phyloP scores from a whole-genome alignment of 225 moss, liverwort and hornwort genomes.

The Sphagnum tenellum region DNA sequence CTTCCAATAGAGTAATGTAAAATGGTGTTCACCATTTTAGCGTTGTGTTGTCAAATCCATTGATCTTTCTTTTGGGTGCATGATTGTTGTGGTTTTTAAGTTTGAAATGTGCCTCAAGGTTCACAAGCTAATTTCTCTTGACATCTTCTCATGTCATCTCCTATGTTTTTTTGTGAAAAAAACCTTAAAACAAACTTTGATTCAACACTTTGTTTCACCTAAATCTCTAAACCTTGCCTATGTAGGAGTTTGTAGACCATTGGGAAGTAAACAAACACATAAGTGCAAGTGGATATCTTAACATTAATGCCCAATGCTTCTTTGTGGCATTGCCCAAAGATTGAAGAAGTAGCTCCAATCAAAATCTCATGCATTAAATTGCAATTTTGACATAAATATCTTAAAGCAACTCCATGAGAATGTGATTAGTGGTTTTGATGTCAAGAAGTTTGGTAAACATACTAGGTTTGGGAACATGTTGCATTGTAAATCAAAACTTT shows the following conservation, averaged over 20 bases:
- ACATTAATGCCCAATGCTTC: constrained; percentile 66
- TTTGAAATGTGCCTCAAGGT: constrained; percentile 83
- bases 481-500: constrained; percentile 43
- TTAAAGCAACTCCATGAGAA: constrained; percentile 60
- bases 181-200: no score
- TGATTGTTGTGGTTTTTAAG: constrained; percentile 72
- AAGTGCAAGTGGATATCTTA: constrained; percentile 70
- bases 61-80: constrained; percentile 58
- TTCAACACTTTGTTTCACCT: neutral
- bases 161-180: no score
- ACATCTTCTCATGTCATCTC: no score
- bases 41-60: constrained; percentile 65
- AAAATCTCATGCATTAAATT: constrained; percentile 67
- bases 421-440: constrained; percentile 65
- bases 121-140: neutral
- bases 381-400: constrained; percentile 43
- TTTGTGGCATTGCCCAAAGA: constrained; percentile 90
- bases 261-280: constrained; percentile 85
- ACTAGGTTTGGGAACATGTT: constrained; percentile 74
- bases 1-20: constrained; percentile 79
- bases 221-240: neutral
- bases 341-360: constrained; percentile 33
- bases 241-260: constrained; percentile 64
- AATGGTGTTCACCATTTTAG: constrained; percentile 90
- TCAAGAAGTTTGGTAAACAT: constrained; percentile 63